A percentile compares a stretch with the other conserved stretches of the same genome.
Conservation (phyloP, 139 green algal species). For the Volvox reticuliferus region DNA sequence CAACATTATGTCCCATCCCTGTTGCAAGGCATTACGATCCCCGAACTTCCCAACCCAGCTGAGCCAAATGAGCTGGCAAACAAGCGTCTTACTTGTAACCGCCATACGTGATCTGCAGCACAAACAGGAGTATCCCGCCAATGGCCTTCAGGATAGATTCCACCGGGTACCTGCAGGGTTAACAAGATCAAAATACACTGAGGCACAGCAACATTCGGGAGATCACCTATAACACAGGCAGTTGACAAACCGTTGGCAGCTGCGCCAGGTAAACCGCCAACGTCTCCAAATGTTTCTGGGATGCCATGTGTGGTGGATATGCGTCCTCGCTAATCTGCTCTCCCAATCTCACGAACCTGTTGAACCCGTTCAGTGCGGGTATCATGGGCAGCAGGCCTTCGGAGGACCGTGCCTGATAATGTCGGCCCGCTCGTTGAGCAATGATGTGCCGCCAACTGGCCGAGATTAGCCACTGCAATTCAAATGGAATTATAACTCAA, state of each 20-base stretch:
- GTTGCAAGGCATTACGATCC: too few species aligned
- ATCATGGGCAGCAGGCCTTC: slow-evolving; percentile 41
- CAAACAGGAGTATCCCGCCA: slow-evolving; percentile 29
- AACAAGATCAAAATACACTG: neutral
- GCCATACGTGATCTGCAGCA: slow-evolving; percentile 44
- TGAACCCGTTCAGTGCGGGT: neutral
- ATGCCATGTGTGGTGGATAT: neutral
- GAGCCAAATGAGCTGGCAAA: too few species aligned
- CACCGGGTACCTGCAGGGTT: slow-evolving; percentile 28
- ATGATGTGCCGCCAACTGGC: slow-evolving; percentile 20
- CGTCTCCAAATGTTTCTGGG: too few species aligned
- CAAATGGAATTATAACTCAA: neutral
- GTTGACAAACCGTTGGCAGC: too few species aligned
- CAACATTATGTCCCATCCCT: too few species aligned
- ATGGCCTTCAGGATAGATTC: slow-evolving; percentile 36
- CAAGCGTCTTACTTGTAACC: slow-evolving; percentile 44
- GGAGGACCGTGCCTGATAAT: neutral
- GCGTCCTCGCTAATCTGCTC: neutral
- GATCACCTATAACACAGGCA: too few species aligned
- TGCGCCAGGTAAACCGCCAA: too few species aligned
- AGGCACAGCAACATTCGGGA: too few species aligned
- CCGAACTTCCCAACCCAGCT: too few species aligned
- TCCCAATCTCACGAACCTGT: neutral
- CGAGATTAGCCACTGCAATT: slow-evolving; percentile 28
- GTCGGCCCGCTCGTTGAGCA: neutral